Evolutionary conservation across 1,139 yeast genomes (phyloP).

Genomic region (Ogataea hybrid): DNA sequence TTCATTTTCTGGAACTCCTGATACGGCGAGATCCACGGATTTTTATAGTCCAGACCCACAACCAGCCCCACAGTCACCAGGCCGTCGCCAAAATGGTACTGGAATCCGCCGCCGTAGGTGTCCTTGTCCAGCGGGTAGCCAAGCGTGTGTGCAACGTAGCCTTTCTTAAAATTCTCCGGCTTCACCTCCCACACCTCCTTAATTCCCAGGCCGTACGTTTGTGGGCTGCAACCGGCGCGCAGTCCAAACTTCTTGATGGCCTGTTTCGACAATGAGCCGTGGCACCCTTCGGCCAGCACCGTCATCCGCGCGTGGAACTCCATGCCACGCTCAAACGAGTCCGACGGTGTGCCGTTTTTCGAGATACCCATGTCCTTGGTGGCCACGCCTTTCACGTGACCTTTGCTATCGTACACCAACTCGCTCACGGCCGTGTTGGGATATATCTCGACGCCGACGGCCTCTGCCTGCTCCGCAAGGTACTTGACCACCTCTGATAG

Average conservation of each 20-base stretch:
- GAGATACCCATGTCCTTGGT: conserved; percentile 89
- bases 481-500: conserved; percentile 78
- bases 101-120: conserved; percentile 94
- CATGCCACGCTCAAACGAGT: conserved; percentile 90
- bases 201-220: conserved; percentile 92
- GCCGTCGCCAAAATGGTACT: conserved; percentile 94
- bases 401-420: conserved; percentile 58
- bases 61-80: conserved; percentile 88
- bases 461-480: conserved; percentile 87
- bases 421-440: conserved; percentile 92
- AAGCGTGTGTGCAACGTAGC: conserved; percentile 82
- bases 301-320: conserved; percentile 90
- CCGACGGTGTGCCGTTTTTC: conserved; percentile 72
- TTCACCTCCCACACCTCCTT: conserved; percentile 98
- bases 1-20: conserved; percentile 95
- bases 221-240: conserved; percentile 66
- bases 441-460: conserved; percentile 87
- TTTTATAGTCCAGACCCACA: conserved; percentile 86
- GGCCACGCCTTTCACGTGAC: conserved; percentile 82
- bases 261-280: conserved; percentile 85
- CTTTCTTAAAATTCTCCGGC: conserved; percentile 76
- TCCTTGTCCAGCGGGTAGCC: conserved; percentile 80
- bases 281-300: conserved; percentile 94
- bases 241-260: conserved; percentile 66
- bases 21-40: conserved; percentile 93